Evolutionary conservation across 1,284 basidiomycete genomes (phyloP).

Genomic region (Ganoderma multipileum): DNA sequence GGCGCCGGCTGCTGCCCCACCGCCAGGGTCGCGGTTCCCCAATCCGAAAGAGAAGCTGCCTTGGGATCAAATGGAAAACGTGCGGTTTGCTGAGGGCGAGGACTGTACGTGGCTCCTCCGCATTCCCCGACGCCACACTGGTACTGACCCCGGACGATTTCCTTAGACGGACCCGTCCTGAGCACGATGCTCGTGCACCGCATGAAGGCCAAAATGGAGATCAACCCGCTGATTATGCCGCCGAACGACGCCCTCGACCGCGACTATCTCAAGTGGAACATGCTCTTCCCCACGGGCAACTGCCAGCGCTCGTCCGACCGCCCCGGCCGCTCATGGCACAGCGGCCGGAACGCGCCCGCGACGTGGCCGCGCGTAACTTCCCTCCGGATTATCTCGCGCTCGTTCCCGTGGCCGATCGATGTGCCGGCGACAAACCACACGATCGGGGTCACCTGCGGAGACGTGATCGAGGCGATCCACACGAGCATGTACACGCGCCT

Average conservation of each 20-base stretch:
- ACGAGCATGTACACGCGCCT: conserved; percentile 57
- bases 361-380: conserved; percentile 70
- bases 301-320: conserved; percentile 68
- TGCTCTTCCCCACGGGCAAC: conserved; percentile 68
- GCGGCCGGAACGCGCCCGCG: conserved; percentile 73
- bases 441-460: conserved; percentile 74
- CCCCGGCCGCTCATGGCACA: conserved; percentile 66
- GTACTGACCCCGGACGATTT: background rate
- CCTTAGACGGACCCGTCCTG: conserved; percentile 73
- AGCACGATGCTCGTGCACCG: conserved; percentile 62
- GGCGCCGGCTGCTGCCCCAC: conserved; percentile 14
- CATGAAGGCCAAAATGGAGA: conserved; percentile 51
- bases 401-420: conserved; percentile 66
- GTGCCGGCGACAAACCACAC: conserved; percentile 55
- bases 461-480: conserved; percentile 67
- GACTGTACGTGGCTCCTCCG: conserved; percentile 33
- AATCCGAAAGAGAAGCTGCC: conserved; percentile 29
- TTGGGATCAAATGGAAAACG: conserved; percentile 33
- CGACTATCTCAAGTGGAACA: conserved; percentile 73
- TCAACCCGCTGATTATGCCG: conserved; percentile 70
- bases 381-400: conserved; percentile 57
- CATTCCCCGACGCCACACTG: background rate
- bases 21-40: conserved; percentile 7
- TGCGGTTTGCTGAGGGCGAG: conserved; percentile 37
- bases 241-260: conserved; percentile 49